These are phyloP conservation scores for Discostella stelligeroides DNA, from an alignment of 108 stramenopile species.

Conservation along the genomic window DNA sequence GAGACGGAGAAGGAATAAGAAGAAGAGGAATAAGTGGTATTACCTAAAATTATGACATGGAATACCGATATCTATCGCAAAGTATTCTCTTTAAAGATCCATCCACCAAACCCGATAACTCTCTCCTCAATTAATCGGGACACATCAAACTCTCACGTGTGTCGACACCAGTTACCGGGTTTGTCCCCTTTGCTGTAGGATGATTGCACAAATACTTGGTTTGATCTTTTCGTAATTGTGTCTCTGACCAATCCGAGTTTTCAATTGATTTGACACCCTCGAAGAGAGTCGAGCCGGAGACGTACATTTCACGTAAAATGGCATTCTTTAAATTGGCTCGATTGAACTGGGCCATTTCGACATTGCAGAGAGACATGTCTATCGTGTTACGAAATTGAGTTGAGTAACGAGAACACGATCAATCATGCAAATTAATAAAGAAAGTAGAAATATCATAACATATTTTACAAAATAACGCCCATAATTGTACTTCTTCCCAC, in stretches of 20 bases:
- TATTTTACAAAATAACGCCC: no score
- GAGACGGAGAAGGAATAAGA: conserved; percentile 1
- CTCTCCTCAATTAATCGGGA: conserved; percentile 26
- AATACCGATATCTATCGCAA: no score
- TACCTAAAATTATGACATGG: conserved; percentile 23
- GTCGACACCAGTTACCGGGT: conserved; percentile 90
- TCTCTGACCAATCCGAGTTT: conserved; percentile 81
- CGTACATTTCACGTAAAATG: conserved; percentile 88
- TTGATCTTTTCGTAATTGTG: conserved; percentile 87
- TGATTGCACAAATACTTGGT: conserved; percentile 88
- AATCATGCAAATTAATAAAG: background rate
- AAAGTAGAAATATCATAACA: background rate
- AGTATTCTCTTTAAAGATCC: no score
- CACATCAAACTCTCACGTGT: conserved; percentile 93
- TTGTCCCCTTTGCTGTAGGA: conserved; percentile 92
- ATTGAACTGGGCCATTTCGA: conserved; percentile 89
- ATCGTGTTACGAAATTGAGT: no score
- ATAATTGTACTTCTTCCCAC: no score
- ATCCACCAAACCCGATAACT: no score
- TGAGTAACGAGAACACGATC: no score
- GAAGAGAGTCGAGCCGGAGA: conserved; percentile 88
- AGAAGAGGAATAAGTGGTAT: conserved; percentile 30
- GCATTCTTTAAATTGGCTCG: conserved; percentile 84
- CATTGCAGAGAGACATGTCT: conserved; percentile 74
- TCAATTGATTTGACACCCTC: conserved; percentile 85